phyloP scores from a whole-genome alignment of 208 protist species.

The Trypanosoma mega region DNA sequence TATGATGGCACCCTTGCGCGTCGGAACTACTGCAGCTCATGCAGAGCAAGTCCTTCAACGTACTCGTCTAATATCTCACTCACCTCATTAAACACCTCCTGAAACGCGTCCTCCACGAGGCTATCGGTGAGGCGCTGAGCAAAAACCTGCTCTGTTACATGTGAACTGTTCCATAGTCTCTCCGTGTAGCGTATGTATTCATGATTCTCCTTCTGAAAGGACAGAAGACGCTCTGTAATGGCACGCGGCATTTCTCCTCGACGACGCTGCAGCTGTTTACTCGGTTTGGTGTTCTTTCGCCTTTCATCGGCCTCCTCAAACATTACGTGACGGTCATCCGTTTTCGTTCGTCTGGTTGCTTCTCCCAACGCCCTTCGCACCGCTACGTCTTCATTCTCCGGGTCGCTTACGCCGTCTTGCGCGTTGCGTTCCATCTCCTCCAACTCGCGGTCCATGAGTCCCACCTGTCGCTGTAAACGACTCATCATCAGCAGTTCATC shows the following conservation, averaged over 20 bases:
- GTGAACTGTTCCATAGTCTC: conserved; percentile 79
- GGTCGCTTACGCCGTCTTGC: conserved; percentile 11
- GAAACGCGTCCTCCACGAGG: conserved; percentile 68
- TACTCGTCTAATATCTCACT: conserved; percentile 79
- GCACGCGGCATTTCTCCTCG: conserved; percentile 60
- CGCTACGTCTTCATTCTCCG: conserved; percentile 7
- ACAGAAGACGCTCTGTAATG: conserved; percentile 64
- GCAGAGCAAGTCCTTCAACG: conserved; percentile 75
- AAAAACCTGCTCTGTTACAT: conserved; percentile 80
- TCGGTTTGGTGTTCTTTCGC: neutral
- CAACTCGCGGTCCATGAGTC: conserved; percentile 48
- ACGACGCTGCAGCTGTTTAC: neutral
- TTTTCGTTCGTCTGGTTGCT: no score
- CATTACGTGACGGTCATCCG: conserved; percentile 5
- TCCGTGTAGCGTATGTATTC: conserved; percentile 88
- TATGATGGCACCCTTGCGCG: no score
- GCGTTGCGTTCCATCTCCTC: conserved; percentile 20
- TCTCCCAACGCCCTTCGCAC: conserved; percentile 13
- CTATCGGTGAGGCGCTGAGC: conserved; percentile 74
- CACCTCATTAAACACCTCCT: conserved; percentile 82
- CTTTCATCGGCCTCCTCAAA: neutral
- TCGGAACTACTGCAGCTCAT: conserved; percentile 72
- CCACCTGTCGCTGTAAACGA: conserved; percentile 47
- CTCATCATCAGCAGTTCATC: conserved; percentile 67
- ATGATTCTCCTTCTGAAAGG: conserved; percentile 58